Evolutionary conservation across 1,284 basidiomycete species (phyloP).

Genomic region (Boletellus sp.): DNA sequence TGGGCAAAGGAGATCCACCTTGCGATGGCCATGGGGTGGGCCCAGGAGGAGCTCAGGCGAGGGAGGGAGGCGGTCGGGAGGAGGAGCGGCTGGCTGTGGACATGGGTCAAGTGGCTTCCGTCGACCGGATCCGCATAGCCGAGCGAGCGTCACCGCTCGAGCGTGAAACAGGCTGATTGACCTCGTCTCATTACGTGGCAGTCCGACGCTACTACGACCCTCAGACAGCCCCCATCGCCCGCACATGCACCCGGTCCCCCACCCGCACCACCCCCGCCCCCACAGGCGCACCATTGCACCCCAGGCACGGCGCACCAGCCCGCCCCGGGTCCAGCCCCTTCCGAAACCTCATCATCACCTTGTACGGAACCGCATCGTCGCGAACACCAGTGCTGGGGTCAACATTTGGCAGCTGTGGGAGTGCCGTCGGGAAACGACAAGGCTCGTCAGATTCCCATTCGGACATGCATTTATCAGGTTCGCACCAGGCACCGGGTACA

Average conservation of each 20-base stretch:
- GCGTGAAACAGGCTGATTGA: no score
- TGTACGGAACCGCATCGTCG: slow-evolving; percentile 73
- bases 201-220: neutral
- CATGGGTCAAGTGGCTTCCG: slow-evolving; percentile 18
- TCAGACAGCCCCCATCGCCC: slow-evolving; percentile 35
- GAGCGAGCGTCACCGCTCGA: neutral
- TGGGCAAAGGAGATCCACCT: slow-evolving; percentile 40
- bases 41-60: neutral
- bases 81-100: slow-evolving; percentile 13
- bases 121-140: slow-evolving; percentile 10
- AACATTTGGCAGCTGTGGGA: slow-evolving; percentile 65
- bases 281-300: slow-evolving; percentile 54
- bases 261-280: slow-evolving; percentile 51
- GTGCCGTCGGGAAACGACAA: neutral
- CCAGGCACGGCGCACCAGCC: slow-evolving; percentile 56
- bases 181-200: no score
- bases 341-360: slow-evolving; percentile 67
- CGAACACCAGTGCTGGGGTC: slow-evolving; percentile 58
- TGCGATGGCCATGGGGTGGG: slow-evolving; percentile 25
- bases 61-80: slow-evolving; percentile 1
- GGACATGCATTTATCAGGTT: slow-evolving; percentile 10
- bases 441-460: slow-evolving; percentile 9
- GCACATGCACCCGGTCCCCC: slow-evolving; percentile 55
- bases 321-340: slow-evolving; percentile 48
- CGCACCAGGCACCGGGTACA: slow-evolving; percentile 70